phyloP scores from a whole-genome alignment of 2,329 filamentous ascomycete genomes.

The Aspergillus sp. region DNA sequence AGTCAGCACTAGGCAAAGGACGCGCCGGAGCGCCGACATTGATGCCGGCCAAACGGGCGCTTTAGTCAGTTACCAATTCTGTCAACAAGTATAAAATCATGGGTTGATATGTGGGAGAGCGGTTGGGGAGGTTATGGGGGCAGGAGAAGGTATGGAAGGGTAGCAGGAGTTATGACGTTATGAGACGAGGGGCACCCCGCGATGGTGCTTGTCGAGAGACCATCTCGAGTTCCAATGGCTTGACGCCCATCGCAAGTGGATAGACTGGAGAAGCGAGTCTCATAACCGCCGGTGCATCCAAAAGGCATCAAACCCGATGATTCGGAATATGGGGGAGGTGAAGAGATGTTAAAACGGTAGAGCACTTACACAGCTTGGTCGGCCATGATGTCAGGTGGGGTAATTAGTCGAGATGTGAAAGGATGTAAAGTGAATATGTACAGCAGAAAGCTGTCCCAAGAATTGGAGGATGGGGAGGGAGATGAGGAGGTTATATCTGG shows the following conservation, averaged over 20 bases:
- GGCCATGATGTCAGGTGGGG: slow-evolving; percentile 36
- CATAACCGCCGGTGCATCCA: no score
- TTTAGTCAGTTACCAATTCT: slow-evolving; percentile 48
- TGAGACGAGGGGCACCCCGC: not conserved
- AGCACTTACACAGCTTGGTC: slow-evolving; percentile 45
- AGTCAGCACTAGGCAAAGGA: slow-evolving; percentile 66
- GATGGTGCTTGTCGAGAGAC: not conserved
- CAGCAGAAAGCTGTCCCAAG: slow-evolving; percentile 11
- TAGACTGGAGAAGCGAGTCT: no score
- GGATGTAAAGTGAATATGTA: slow-evolving; percentile 13
- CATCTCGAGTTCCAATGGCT: no score
- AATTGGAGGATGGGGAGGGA: slow-evolving; percentile 9
- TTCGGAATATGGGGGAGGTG: slow-evolving; percentile 5
- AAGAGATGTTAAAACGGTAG: slow-evolving; percentile 7
- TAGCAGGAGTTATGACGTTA: not conserved
- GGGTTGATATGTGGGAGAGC: slow-evolving; percentile 1
- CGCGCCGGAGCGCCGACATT: slow-evolving; percentile 64
- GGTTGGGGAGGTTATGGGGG: not conserved
- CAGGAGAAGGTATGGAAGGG: not conserved
- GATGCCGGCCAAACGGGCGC: slow-evolving; percentile 72
- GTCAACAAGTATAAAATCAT: slow-evolving; percentile 26
- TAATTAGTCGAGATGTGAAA: slow-evolving; percentile 2
- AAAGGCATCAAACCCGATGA: not conserved
- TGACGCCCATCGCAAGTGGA: no score
- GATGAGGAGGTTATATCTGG: slow-evolving; percentile 5